A percentile compares a stretch with the other conserved stretches of the same genome.
phyloP scores from a whole-genome alignment of 2,329 filamentous ascomycete species.

The Cordyceps cicadae region DNA sequence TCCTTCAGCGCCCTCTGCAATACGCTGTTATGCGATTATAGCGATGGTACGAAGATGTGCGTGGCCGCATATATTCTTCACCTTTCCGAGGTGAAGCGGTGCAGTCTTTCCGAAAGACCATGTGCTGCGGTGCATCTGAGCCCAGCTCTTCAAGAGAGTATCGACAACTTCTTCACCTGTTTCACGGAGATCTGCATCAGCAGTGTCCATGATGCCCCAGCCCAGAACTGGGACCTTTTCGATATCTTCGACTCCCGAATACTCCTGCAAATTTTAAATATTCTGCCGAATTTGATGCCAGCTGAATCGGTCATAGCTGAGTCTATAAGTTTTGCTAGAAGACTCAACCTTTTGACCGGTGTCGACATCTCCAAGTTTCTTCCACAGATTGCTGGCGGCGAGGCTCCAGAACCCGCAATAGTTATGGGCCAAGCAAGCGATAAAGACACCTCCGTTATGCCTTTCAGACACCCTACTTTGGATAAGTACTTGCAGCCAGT shows the following conservation, averaged over 20 bases:
- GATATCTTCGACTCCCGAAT: conserved; percentile 27
- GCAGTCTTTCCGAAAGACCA: conserved; percentile 18
- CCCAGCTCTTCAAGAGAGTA: neutral
- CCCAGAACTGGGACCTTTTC: conserved; percentile 21
- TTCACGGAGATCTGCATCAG: conserved; percentile 19
- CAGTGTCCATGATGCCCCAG: conserved; percentile 9
- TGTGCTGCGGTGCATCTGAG: conserved; percentile 1
- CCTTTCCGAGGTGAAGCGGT: conserved; percentile 19
- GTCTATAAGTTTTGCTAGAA: neutral
- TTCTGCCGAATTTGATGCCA: neutral
- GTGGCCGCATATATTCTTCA: conserved; percentile 19
- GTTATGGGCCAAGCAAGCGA: neutral
- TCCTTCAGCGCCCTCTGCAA: conserved; percentile 14
- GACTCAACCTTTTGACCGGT: neutral
- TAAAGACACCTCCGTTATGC: conserved; percentile 25
- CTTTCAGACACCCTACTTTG: conserved; percentile 40
- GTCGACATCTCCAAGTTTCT: neutral
- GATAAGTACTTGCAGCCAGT: conserved; percentile 37
- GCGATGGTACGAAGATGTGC: conserved; percentile 1
- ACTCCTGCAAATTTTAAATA: conserved; percentile 17
- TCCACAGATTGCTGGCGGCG: neutral
- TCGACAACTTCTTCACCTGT: conserved; percentile 10
- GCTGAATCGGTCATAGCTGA: neutral
- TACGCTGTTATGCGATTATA: conserved; percentile 12
- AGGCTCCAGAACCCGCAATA: neutral